Conservation (phyloP, 225 moss, liverwort and hornwort species). For the Physcomitrium patens region DNA sequence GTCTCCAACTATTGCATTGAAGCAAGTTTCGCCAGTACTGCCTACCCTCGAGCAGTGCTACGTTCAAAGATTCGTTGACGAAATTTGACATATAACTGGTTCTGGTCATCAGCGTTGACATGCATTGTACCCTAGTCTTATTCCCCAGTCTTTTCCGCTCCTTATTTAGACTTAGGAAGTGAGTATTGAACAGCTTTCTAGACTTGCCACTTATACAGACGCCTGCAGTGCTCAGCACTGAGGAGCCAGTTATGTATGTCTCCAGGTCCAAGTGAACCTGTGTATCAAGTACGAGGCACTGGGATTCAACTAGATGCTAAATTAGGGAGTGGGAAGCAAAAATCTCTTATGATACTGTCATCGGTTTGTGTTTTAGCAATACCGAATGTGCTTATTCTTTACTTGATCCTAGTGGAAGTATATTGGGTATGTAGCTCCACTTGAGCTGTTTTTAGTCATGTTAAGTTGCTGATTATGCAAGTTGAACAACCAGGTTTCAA, state of each 20-base stretch:
- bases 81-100: too few relatives aligned
- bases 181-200: background rate
- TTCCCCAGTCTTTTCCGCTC: background rate
- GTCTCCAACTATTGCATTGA: background rate
- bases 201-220: slow-evolving; percentile 24
- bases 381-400: background rate
- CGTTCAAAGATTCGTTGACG: too few relatives aligned
- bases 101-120: too few relatives aligned
- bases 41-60: too few relatives aligned
- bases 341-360: slow-evolving; percentile 53
- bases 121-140: too few relatives aligned
- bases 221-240: slow-evolving; percentile 51
- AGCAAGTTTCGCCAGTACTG: too few relatives aligned
- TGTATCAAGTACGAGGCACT: slow-evolving; percentile 21
- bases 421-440: background rate
- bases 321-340: slow-evolving; percentile 64
- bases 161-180: background rate
- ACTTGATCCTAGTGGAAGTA: background rate
- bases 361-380: background rate
- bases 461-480: slow-evolving; percentile 9
- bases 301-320: slow-evolving; percentile 50
- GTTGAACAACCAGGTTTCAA: background rate
- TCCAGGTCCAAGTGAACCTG: slow-evolving; percentile 49
- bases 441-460: background rate
- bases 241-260: slow-evolving; percentile 53